phyloP scores from a whole-genome alignment of 805 yeast species.

The Scheffersomyces coipomensis region DNA sequence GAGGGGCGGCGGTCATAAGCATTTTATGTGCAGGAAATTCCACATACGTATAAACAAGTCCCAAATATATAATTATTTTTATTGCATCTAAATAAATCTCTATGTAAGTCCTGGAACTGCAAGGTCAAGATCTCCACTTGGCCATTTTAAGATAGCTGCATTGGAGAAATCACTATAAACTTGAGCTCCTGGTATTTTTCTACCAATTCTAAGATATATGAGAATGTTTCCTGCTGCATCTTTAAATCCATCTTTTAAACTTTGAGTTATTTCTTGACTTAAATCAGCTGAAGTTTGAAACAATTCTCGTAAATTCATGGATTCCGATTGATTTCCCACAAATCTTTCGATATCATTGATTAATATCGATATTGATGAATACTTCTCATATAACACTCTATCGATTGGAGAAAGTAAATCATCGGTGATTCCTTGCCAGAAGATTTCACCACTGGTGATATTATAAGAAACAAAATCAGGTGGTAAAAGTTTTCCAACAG shows the following conservation, averaged over 20 bases:
- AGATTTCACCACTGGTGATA: slow-evolving; percentile 25
- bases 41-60: too few species aligned
- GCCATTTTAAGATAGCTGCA: slow-evolving; percentile 61
- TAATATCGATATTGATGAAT: slow-evolving; percentile 60
- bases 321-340: slow-evolving; percentile 46
- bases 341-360: slow-evolving; percentile 79
- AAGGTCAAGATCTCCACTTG: slow-evolving; percentile 50
- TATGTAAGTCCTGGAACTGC: slow-evolving; percentile 56
- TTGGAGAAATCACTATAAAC: slow-evolving; percentile 60
- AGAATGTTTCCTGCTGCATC: slow-evolving; percentile 29
- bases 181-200: slow-evolving; percentile 38
- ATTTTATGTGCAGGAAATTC: too few species aligned
- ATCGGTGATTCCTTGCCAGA: slow-evolving; percentile 26
- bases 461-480: slow-evolving; percentile 44
- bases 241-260: slow-evolving; percentile 22
- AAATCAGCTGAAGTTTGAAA: slow-evolving; percentile 21
- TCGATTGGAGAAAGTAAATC: slow-evolving; percentile 7
- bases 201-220: slow-evolving; percentile 58
- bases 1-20: too few species aligned
- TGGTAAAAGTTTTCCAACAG: slow-evolving; percentile 53
- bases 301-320: slow-evolving; percentile 34
- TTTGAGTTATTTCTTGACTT: slow-evolving; percentile 22
- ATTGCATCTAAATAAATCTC: too few species aligned
- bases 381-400: slow-evolving; percentile 19
- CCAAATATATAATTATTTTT: too few species aligned